Evolutionary conservation across 306 rosid species (phyloP).

Genomic region (Trifolium dubium): DNA sequence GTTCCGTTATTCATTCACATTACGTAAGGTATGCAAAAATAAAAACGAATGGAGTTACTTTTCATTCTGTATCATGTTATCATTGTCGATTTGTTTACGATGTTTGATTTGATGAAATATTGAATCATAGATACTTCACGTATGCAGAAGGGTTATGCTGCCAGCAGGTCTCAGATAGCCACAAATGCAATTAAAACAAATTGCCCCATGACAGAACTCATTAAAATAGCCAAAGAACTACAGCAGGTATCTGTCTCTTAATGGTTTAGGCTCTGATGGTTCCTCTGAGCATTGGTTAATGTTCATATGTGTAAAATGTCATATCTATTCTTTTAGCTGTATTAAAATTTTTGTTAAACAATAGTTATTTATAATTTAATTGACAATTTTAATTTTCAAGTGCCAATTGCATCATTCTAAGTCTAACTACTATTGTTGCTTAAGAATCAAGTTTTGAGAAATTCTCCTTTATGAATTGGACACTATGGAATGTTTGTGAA

Average conservation of each 20-base stretch:
- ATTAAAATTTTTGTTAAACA: background rate
- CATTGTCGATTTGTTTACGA: background rate
- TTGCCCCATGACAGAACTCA: conserved; percentile 84
- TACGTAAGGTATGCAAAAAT: background rate
- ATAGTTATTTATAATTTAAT: conserved; percentile 8
- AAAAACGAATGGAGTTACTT: background rate
- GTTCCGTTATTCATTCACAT: background rate
- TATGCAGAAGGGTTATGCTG: conserved; percentile 85
- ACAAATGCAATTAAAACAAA: conserved; percentile 87
- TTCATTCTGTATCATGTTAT: conserved; percentile 6
- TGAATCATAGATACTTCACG: background rate
- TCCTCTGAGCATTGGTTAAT: conserved; percentile 19
- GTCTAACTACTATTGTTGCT: background rate
- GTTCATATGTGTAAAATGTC: conserved; percentile 30
- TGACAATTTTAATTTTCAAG: background rate
- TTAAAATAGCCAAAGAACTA: conserved; percentile 75
- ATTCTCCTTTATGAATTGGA: too few relatives aligned
- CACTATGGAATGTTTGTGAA: too few relatives aligned
- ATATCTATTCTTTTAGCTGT: background rate
- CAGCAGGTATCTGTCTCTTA: conserved; percentile 31
- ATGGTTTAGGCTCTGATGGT: conserved; percentile 34
- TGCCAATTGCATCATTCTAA: background rate
- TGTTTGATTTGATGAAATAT: conserved; percentile 24
- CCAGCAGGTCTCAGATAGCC: conserved; percentile 82
- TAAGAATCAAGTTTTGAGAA: too few relatives aligned